Conservation (phyloP, 2,329 filamentous ascomycete genomes). For the Sclerotinia nivalis region DNA sequence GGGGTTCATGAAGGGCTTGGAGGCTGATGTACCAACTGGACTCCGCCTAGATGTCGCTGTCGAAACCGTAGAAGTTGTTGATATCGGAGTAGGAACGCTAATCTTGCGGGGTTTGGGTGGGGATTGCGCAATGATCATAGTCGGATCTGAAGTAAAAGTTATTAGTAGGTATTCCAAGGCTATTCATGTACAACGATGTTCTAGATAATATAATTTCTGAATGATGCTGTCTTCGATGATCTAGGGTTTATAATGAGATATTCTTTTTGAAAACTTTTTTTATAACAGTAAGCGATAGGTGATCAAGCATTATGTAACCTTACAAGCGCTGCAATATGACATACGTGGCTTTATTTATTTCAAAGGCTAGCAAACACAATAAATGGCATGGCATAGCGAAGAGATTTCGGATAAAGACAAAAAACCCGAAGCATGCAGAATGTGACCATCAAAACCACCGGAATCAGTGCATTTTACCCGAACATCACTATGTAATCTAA, state of each 20-base stretch:
- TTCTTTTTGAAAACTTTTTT: neutral
- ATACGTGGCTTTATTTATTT: neutral
- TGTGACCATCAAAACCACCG: neutral
- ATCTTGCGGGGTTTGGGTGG: neutral
- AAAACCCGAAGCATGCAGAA: neutral
- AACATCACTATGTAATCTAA: neutral
- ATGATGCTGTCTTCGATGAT: neutral
- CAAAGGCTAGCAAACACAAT: slow-evolving; percentile 1
- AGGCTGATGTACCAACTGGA: neutral
- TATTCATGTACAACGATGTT: neutral
- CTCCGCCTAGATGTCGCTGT: neutral
- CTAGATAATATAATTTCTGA: neutral
- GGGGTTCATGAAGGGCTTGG: slow-evolving; percentile 13
- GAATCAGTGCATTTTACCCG: neutral
- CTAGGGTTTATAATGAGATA: neutral
- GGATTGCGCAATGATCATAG: neutral
- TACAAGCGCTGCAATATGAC: neutral
- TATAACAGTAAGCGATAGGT: neutral
- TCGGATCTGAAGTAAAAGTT: slow-evolving; percentile 20
- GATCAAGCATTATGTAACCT: neutral
- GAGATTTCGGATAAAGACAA: neutral
- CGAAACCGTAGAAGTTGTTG: slow-evolving; percentile 5
- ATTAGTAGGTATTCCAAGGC: slow-evolving; percentile 28
- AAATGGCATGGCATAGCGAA: neutral
- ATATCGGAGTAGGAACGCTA: neutral